A percentile compares a stretch with the other conserved stretches of the same genome.
Evolutionary conservation across 2,329 filamentous ascomycete genomes (phyloP).

Genomic region (Pseudopyricularia javanii): DNA sequence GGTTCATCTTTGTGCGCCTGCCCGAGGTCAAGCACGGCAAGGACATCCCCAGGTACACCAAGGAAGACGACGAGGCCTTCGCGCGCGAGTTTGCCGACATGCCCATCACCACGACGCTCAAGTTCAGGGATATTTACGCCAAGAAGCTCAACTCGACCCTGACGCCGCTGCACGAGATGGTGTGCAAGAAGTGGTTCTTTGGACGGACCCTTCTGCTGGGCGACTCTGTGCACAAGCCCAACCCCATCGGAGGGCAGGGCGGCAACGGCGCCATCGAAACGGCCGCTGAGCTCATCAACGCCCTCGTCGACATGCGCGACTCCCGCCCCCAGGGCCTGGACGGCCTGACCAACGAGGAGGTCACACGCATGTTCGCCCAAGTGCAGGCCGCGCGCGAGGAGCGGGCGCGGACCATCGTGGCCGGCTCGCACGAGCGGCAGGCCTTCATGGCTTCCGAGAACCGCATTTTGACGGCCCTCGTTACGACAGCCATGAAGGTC

Average conservation of each 20-base stretch:
- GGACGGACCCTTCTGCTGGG: conserved; percentile 17
- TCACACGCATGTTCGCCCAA: not conserved
- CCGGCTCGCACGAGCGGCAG: no score
- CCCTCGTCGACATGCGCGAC: not conserved
- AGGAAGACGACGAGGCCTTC: conserved; percentile 5
- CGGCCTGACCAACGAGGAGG: not conserved
- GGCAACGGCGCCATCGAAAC: conserved; percentile 15
- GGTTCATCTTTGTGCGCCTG: conserved; percentile 8
- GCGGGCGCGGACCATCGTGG: no score
- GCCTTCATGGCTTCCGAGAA: no score
- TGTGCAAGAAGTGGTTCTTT: conserved; percentile 20
- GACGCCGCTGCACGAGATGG: conserved; percentile 3
- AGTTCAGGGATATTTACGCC: conserved; percentile 6
- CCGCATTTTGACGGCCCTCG: no score
- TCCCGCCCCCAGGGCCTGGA: not conserved
- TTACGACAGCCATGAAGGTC: no score
- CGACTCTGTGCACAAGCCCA: conserved; percentile 20
- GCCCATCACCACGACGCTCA: conserved; percentile 5
- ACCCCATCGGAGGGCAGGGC: conserved; percentile 13
- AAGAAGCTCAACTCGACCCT: not conserved
- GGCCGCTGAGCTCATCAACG: conserved; percentile 10
- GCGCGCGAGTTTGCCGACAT: conserved; percentile 1
- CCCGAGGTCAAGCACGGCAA: conserved; percentile 4
- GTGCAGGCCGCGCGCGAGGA: not conserved
- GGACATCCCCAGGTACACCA: conserved; percentile 7